Conservation (phyloP, 2,329 filamentous ascomycete species). For the Penicillium olsonii region DNA sequence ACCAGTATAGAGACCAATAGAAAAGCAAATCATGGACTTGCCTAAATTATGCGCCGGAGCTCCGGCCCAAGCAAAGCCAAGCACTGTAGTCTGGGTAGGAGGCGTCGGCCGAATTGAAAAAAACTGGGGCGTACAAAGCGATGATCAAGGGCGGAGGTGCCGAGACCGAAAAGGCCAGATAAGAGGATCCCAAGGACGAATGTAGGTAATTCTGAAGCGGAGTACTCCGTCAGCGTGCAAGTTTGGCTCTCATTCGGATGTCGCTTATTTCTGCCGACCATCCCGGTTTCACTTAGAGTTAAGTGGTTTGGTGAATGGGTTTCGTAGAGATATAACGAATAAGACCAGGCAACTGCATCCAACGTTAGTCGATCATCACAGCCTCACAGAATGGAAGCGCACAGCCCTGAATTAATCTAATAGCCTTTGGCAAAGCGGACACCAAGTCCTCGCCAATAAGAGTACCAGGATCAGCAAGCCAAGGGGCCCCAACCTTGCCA, state of each 20-base stretch:
- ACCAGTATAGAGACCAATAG: no score
- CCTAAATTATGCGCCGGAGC: conserved; percentile 13
- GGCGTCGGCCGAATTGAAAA: conserved; percentile 20
- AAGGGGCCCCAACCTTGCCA: conserved; percentile 38
- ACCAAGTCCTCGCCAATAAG: conserved; percentile 19
- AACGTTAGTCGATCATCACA: neutral
- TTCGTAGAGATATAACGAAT: neutral
- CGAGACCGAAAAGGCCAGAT: neutral
- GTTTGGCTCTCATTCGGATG: neutral
- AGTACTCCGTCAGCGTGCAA: no score
- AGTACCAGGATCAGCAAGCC: conserved; percentile 23
- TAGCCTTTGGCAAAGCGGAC: conserved; percentile 17
- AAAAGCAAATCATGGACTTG: neutral
- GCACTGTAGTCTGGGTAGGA: conserved; percentile 22
- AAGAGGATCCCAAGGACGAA: neutral
- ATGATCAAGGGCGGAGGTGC: neutral
- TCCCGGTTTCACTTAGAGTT: conserved; percentile 1
- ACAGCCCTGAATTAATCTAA: conserved; percentile 19
- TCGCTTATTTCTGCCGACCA: conserved; percentile 6
- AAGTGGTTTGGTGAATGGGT: no score
- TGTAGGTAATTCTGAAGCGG: no score
- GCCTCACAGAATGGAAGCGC: neutral
- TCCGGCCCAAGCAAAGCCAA: conserved; percentile 26
- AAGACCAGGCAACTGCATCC: neutral
- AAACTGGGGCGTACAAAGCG: conserved; percentile 8